These are phyloP conservation scores for Hericium erinaceus DNA, from an alignment of 768 basidiomycete species.

Conservation along the genomic window DNA sequence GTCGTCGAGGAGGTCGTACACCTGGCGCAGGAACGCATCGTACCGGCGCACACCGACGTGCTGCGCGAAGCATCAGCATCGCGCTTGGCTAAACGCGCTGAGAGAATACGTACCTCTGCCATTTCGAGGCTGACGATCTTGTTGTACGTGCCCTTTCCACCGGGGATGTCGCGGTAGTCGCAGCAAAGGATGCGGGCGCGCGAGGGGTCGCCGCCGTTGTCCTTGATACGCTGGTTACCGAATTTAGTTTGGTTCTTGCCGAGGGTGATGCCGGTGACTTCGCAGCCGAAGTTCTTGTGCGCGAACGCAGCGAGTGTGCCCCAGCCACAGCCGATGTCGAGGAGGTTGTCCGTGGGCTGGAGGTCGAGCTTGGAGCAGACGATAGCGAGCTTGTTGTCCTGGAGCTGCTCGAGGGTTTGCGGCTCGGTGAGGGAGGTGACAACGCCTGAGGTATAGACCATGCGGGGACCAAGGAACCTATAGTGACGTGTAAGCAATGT, in stretches of 20 bases:
- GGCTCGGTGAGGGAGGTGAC: slow-evolving; percentile 58
- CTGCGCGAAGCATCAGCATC: slow-evolving; percentile 24
- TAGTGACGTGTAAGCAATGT: background rate
- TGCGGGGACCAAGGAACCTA: slow-evolving; percentile 90
- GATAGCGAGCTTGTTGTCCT: slow-evolving; percentile 95
- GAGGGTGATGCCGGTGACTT: slow-evolving; percentile 93
- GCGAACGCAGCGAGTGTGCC: slow-evolving; percentile 92
- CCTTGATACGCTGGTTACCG: slow-evolving; percentile 77
- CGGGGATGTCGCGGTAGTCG: slow-evolving; percentile 88
- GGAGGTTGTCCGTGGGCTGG: slow-evolving; percentile 73
- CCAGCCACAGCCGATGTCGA: slow-evolving; percentile 93
- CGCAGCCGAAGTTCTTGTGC: slow-evolving; percentile 94
- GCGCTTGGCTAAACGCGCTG: background rate
- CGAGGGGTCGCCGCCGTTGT: slow-evolving; percentile 49
- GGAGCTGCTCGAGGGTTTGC: slow-evolving; percentile 86
- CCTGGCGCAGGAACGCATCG: slow-evolving; percentile 76
- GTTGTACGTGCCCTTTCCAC: slow-evolving; percentile 63
- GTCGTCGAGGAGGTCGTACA: slow-evolving; percentile 90
- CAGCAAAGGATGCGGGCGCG: slow-evolving; percentile 87
- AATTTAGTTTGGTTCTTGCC: slow-evolving; percentile 87
- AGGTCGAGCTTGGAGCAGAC: slow-evolving; percentile 94
- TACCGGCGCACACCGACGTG: slow-evolving; percentile 97
- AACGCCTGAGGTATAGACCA: slow-evolving; percentile 97
- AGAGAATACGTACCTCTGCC: slow-evolving; percentile 64
- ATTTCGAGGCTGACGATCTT: slow-evolving; percentile 97